Conservation (phyloP, 805 yeast species). For the Dipodascopsis uninucleata region DNA sequence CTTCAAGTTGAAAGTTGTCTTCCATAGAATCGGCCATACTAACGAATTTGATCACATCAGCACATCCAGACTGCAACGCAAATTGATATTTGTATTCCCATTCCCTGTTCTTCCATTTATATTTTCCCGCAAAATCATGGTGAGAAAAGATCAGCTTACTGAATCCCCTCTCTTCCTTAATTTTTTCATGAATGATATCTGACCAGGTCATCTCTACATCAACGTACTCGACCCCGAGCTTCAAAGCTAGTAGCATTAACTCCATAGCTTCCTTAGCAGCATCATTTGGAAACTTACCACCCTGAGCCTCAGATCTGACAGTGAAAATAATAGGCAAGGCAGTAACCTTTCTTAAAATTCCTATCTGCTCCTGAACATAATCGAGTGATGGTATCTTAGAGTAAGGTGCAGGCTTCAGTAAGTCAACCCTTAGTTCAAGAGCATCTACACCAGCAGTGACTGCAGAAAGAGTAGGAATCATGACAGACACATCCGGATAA, state of each 20-base stretch:
- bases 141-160: slow-evolving; percentile 79
- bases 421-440: slow-evolving; percentile 78
- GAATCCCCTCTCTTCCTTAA: slow-evolving; percentile 52
- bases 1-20: slow-evolving; percentile 71
- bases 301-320: slow-evolving; percentile 71
- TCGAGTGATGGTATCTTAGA: slow-evolving; percentile 31
- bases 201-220: slow-evolving; percentile 77
- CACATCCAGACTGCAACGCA: slow-evolving; percentile 50
- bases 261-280: slow-evolving; percentile 46
- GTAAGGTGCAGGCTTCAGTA: slow-evolving; percentile 39
- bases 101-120: slow-evolving; percentile 63
- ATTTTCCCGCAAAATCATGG: slow-evolving; percentile 64
- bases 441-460: slow-evolving; percentile 71
- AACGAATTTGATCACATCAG: slow-evolving; percentile 78
- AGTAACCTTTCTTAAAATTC: slow-evolving; percentile 59
- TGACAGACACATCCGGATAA: slow-evolving; percentile 53
- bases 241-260: slow-evolving; percentile 61
- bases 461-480: slow-evolving; percentile 46
- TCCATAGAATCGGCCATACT: slow-evolving; percentile 62
- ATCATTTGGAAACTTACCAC: slow-evolving; percentile 72
- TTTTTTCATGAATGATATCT: slow-evolving; percentile 47
- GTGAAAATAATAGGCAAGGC: slow-evolving; percentile 78
- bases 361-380: slow-evolving; percentile 71
- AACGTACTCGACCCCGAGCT: slow-evolving; percentile 73
- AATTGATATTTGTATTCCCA: slow-evolving; percentile 72